Percentiles rank a stretch among this genome's conserved stretches.
These are phyloP conservation scores for Yarrowia keelungensis DNA, from an alignment of 805 yeast genomes.

Conservation along the genomic window DNA sequence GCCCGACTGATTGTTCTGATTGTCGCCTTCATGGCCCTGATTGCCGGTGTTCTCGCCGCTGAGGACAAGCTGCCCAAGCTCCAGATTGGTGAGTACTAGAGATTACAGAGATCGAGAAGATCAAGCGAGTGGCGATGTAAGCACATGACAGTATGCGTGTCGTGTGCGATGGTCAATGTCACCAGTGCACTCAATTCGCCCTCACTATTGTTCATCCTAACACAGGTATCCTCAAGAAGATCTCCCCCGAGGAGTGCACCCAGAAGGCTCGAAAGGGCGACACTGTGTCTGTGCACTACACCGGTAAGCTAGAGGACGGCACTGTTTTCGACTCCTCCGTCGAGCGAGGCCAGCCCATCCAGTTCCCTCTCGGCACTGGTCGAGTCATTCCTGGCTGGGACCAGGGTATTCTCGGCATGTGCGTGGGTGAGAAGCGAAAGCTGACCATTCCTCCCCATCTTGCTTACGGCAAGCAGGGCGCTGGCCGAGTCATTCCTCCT, in stretches of 20 bases:
- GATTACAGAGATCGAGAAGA: background rate
- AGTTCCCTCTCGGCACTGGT: slow-evolving; percentile 76
- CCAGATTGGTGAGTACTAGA: slow-evolving; percentile 44
- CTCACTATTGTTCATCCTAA: background rate
- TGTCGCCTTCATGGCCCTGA: slow-evolving; percentile 33
- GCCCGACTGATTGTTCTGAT: slow-evolving; percentile 29
- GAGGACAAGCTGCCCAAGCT: slow-evolving; percentile 44
- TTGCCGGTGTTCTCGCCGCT: slow-evolving; percentile 36
- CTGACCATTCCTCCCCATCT: slow-evolving; percentile 78
- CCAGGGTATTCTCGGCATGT: slow-evolving; percentile 80
- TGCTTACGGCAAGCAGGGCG: slow-evolving; percentile 76
- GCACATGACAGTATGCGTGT: no score
- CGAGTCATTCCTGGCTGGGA: slow-evolving; percentile 93
- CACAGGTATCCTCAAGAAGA: slow-evolving; percentile 57
- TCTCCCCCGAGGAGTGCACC: slow-evolving; percentile 61
- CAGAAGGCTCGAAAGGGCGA: slow-evolving; percentile 71
- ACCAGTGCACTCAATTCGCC: no score
- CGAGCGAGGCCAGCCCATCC: slow-evolving; percentile 68
- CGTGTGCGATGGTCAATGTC: no score
- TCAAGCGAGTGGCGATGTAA: background rate
- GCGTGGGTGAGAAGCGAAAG: slow-evolving; percentile 85
- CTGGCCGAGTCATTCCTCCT: slow-evolving; percentile 80
- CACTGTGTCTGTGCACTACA: slow-evolving; percentile 74
- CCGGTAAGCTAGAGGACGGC: slow-evolving; percentile 72
- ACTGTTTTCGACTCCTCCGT: slow-evolving; percentile 77